Evolutionary conservation across 306 rosid species (phyloP).

Genomic region (Pyrus communis): DNA sequence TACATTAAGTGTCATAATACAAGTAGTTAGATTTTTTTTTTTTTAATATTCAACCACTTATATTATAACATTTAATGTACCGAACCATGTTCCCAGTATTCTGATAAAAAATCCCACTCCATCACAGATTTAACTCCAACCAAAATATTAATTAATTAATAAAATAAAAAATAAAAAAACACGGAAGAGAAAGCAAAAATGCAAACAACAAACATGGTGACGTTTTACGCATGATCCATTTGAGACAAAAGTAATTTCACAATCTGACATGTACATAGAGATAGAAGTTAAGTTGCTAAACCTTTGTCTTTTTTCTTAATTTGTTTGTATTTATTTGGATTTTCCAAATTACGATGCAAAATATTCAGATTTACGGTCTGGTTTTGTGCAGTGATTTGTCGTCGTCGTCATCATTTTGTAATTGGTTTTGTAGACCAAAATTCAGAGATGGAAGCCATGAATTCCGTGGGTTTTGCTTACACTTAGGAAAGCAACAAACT

Average conservation of each 20-base stretch:
- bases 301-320: background rate
- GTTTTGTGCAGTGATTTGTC: background rate
- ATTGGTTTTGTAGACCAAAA: background rate
- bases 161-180: background rate
- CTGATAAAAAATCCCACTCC: too few relatives aligned
- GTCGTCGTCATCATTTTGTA: background rate
- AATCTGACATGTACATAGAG: background rate
- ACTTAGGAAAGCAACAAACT: background rate
- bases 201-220: background rate
- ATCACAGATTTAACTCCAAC: background rate
- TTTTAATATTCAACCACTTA: too few relatives aligned
- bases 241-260: background rate
- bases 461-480: background rate
- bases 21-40: too few relatives aligned
- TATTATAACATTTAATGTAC: too few relatives aligned
- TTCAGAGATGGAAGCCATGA: background rate
- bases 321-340: background rate
- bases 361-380: background rate
- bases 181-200: background rate
- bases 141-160: background rate
- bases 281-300: background rate
- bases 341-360: background rate
- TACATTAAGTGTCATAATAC: too few relatives aligned
- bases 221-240: background rate
- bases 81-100: too few relatives aligned